Evolutionary conservation across 1,139 yeast species (phyloP), one percentile per base, ranked within the genome.

Genomic region (Kodamaea sp.): DNA sequence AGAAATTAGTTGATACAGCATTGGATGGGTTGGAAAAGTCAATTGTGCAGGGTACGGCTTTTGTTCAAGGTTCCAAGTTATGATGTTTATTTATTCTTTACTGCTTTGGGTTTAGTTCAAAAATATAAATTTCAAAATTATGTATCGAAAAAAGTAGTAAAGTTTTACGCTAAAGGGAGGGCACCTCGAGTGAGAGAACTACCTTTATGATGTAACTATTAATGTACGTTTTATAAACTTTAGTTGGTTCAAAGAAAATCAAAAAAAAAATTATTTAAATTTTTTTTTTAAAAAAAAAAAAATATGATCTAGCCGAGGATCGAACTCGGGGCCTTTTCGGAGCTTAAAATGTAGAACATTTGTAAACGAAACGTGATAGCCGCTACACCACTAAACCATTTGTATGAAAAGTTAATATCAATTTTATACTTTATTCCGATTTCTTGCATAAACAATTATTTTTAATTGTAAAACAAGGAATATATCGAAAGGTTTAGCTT

Each of bases 31-130:
- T 83, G 51, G 62, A 66, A 40, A 62, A 62, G 38, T 81, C 84
- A 39, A 81, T 83, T 41, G 67, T 63, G 10, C 83, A 80, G 59
- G 90, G 90, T 31, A 67, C 73, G 22, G 60, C 65, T 37, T 82
- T 82, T 57, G 84, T 79, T 28, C 67, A 63, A 36, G 72, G 71
- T 8, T 55, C 77, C 6, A 74, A 73, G 49, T 63, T 73, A 42
- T 74, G 56, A 47, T 15, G 20, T 4, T 15, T 15, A 15, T 15
- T 15, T 15, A 15, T 15, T 15, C 11, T 8, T 27, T 27, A 15
- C 7, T 9, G 8, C 12, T 27, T 15, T 15, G 20, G 20, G 20
- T 15, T 15, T 15, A 15, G 20, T 15, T 15, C 20, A 15, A 15
- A 15, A 15, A 15, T 15, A 15, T 15, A 15, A 3, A 15, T 15